phyloP scores from a whole-genome alignment of 1,284 basidiomycete species.

The Thelephora terrestris region DNA sequence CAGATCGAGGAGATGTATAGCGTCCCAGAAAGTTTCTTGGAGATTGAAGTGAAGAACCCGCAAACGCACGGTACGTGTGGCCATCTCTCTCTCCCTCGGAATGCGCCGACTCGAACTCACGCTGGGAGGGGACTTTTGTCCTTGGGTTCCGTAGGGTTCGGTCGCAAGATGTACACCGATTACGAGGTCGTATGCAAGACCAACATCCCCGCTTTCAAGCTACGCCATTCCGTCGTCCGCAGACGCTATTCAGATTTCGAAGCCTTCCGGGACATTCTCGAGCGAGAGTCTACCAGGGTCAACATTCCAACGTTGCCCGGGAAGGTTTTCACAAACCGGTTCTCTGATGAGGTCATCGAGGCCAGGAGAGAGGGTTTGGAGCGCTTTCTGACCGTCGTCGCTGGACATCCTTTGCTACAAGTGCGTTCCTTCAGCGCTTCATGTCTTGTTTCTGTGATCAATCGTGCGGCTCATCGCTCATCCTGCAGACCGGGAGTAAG shows the following conservation, averaged over 20 bases:
- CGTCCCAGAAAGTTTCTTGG: slow-evolving; percentile 93
- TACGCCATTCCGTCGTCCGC: slow-evolving; percentile 89
- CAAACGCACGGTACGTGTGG: slow-evolving; percentile 80
- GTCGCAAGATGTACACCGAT: slow-evolving; percentile 98
- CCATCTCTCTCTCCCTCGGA: neutral
- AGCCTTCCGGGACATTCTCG: slow-evolving; percentile 96
- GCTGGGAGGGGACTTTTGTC: neutral
- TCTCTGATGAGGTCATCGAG: slow-evolving; percentile 98
- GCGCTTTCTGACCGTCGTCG: slow-evolving; percentile 92
- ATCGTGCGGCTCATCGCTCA: neutral
- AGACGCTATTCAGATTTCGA: slow-evolving; percentile 98
- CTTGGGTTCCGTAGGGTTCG: slow-evolving; percentile 54
- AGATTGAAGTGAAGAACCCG: slow-evolving; percentile 96
- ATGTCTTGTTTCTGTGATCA: neutral
- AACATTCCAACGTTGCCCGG: slow-evolving; percentile 96
- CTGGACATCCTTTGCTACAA: slow-evolving; percentile 94
- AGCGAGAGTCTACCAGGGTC: slow-evolving; percentile 92
- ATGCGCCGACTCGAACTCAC: neutral
- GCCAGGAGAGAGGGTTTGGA: slow-evolving; percentile 87
- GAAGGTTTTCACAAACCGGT: slow-evolving; percentile 93
- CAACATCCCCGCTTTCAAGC: slow-evolving; percentile 98
- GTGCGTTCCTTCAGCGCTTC: slow-evolving; percentile 31
- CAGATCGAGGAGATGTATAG: slow-evolving; percentile 99
- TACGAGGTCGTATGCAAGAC: slow-evolving; percentile 99
- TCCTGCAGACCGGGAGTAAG: slow-evolving; percentile 86